phyloP scores from a whole-genome alignment of 2,329 filamentous ascomycete species.

The Boeremia lycopersici region DNA sequence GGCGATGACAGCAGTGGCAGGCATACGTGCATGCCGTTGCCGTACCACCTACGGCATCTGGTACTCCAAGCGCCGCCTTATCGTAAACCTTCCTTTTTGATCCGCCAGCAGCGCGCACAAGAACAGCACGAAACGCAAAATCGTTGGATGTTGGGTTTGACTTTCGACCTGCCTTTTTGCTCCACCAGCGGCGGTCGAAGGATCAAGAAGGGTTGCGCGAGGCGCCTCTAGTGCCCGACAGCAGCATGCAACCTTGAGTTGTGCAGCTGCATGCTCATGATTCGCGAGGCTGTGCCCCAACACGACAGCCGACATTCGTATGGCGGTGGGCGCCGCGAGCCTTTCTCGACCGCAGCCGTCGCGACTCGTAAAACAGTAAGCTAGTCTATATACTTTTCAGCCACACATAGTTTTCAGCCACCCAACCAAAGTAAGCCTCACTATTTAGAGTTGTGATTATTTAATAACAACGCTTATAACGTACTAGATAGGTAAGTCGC shows the following conservation, averaged over 20 bases:
- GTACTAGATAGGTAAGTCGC: too few relatives aligned
- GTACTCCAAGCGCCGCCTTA: slow-evolving; percentile 1
- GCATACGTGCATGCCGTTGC: neutral
- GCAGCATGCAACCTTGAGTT: slow-evolving; percentile 12
- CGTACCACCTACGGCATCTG: slow-evolving; percentile 7
- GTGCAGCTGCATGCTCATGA: slow-evolving; percentile 25
- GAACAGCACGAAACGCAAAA: neutral
- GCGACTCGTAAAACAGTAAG: slow-evolving; percentile 15
- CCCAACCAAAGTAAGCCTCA: too few relatives aligned
- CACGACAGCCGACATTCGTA: slow-evolving; percentile 30
- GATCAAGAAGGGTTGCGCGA: slow-evolving; percentile 31
- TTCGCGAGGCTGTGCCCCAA: slow-evolving; percentile 28
- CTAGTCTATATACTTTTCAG: too few relatives aligned
- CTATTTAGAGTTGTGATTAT: too few relatives aligned
- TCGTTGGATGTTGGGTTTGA: slow-evolving; percentile 28
- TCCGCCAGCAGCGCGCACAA: neutral
- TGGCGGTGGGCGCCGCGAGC: slow-evolving; percentile 28
- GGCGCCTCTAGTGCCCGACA: slow-evolving; percentile 41
- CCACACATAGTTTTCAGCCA: too few relatives aligned
- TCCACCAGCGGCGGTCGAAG: slow-evolving; percentile 24
- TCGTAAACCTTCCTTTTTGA: neutral
- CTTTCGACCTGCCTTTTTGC: slow-evolving; percentile 26
- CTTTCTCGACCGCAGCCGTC: slow-evolving; percentile 18
- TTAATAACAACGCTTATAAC: too few relatives aligned
- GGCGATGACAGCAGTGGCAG: slow-evolving; percentile 11